These are phyloP conservation scores for Heracleum sosnowskyi DNA, from an alignment of 129 eudicot genomes.

Conservation along the genomic window DNA sequence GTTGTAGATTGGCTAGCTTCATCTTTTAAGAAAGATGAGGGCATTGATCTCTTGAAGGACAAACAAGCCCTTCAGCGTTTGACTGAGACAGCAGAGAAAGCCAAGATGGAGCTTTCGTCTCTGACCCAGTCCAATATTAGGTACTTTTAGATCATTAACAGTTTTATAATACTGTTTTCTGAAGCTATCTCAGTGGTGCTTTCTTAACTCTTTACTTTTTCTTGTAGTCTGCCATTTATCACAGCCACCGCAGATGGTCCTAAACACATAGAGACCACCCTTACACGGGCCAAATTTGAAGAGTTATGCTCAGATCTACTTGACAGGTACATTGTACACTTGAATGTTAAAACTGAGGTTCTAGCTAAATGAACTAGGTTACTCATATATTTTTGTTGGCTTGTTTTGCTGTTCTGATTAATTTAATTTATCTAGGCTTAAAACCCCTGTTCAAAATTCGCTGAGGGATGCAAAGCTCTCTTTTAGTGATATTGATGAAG, in stretches of 20 bases:
- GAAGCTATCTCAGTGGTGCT: background rate
- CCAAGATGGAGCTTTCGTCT: slow-evolving; percentile 96
- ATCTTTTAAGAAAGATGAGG: slow-evolving; percentile 80
- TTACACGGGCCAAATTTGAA: slow-evolving; percentile 91
- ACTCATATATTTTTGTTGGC: background rate
- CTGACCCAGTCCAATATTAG: slow-evolving; percentile 89
- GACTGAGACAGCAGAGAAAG: slow-evolving; percentile 97
- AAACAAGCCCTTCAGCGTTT: slow-evolving; percentile 97
- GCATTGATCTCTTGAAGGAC: slow-evolving; percentile 90
- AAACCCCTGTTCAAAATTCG: slow-evolving; percentile 81
- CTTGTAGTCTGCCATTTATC: slow-evolving; percentile 79
- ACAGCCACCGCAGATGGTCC: slow-evolving; percentile 99
- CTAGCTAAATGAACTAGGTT: background rate
- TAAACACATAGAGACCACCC: slow-evolving; percentile 93
- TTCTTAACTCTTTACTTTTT: slow-evolving; percentile 6
- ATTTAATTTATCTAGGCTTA: slow-evolving; percentile 42
- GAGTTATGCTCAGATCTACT: slow-evolving; percentile 93
- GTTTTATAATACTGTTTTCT: background rate
- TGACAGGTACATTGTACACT: slow-evolving; percentile 53
- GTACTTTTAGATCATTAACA: slow-evolving; percentile 18
- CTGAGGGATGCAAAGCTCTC: slow-evolving; percentile 94
- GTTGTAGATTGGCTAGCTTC: slow-evolving; percentile 95
- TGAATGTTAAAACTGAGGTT: background rate
- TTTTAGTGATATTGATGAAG: slow-evolving; percentile 84
- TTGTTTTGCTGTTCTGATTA: background rate